These are phyloP conservation scores for Linnemannia exigua DNA, from an alignment of 192 early-diverging fungal genomes.

Conservation along the genomic window DNA sequence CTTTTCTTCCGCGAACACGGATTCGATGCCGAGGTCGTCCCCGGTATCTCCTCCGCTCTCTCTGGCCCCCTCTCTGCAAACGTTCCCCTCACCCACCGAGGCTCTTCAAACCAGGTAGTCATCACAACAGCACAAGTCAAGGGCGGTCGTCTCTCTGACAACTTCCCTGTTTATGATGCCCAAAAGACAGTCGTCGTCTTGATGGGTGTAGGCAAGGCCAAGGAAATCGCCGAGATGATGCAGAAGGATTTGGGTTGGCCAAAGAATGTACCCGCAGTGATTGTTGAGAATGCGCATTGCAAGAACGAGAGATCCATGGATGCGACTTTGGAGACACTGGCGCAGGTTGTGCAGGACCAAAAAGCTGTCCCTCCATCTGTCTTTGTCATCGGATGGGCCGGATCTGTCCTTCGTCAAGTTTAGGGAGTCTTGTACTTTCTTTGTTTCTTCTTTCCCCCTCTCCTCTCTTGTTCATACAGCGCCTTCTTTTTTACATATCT, in stretches of 20 bases:
- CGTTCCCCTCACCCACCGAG: conserved; percentile 91
- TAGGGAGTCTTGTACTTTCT: not conserved
- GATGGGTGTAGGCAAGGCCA: conserved; percentile 86
- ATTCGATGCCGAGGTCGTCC: conserved; percentile 72
- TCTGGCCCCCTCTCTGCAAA: conserved; percentile 80
- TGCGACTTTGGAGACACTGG: conserved; percentile 76
- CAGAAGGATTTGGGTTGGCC: conserved; percentile 71
- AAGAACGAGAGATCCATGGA: conserved; percentile 77
- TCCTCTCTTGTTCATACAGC: not conserved
- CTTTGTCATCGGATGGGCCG: conserved; percentile 82
- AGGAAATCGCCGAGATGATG: conserved; percentile 72
- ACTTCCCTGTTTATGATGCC: conserved; percentile 72
- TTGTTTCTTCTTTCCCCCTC: not conserved
- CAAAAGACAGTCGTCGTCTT: conserved; percentile 86
- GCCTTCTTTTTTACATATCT: too few species aligned
- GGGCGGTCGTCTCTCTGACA: conserved; percentile 81
- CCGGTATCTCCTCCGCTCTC: conserved; percentile 85
- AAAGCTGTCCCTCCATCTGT: conserved; percentile 82
- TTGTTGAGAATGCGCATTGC: conserved; percentile 89
- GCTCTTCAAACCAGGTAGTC: conserved; percentile 88
- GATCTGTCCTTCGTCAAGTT: conserved; percentile 27
- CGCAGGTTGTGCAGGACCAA: conserved; percentile 70
- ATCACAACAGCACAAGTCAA: conserved; percentile 85
- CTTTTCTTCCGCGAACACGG: conserved; percentile 79
- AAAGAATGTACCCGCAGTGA: conserved; percentile 74